A percentile compares a stretch with the other conserved stretches of the same genome.
phyloP scores from a whole-genome alignment of 2,329 filamentous ascomycete genomes.

The Bipolaris victoriae region DNA sequence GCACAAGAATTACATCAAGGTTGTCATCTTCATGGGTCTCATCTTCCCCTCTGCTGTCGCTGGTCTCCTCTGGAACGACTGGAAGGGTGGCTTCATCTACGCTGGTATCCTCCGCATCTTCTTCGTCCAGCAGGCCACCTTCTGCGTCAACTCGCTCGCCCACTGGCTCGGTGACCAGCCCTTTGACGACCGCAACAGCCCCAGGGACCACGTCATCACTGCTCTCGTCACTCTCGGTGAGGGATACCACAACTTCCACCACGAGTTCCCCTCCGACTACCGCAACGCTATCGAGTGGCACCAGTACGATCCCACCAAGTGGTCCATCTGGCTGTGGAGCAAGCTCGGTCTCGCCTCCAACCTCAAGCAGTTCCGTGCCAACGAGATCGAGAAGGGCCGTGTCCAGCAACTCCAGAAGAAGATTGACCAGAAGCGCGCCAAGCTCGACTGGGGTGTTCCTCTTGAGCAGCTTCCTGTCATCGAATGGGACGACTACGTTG shows the following conservation, averaged over 20 bases:
- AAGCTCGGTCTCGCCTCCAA: slow-evolving; percentile 53
- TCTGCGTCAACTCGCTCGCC: slow-evolving; percentile 62
- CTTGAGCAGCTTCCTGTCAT: slow-evolving; percentile 53
- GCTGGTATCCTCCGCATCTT: slow-evolving; percentile 60
- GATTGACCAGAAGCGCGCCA: slow-evolving; percentile 53
- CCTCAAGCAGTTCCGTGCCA: slow-evolving; percentile 54
- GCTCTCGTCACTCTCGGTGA: slow-evolving; percentile 53
- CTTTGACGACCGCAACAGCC: slow-evolving; percentile 54
- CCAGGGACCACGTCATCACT: slow-evolving; percentile 52
- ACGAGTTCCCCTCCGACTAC: slow-evolving; percentile 55
- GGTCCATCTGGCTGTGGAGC: slow-evolving; percentile 53
- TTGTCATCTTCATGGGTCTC: slow-evolving; percentile 56
- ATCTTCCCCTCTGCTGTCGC: slow-evolving; percentile 57
- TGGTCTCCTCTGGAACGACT: slow-evolving; percentile 58
- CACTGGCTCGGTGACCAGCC: slow-evolving; percentile 59
- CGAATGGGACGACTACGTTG: slow-evolving; percentile 54
- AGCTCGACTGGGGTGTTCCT: slow-evolving; percentile 53
- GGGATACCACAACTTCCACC: slow-evolving; percentile 55
- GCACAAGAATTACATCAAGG: slow-evolving; percentile 58
- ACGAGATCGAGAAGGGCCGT: slow-evolving; percentile 54
- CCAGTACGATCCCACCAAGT: slow-evolving; percentile 55
- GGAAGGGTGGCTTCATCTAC: slow-evolving; percentile 58
- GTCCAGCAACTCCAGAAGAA: slow-evolving; percentile 55
- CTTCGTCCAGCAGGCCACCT: slow-evolving; percentile 61
- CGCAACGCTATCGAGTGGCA: slow-evolving; percentile 52